These are phyloP conservation scores for Albizia julibrissin DNA, from an alignment of 306 rosid species.

Conservation along the genomic window DNA sequence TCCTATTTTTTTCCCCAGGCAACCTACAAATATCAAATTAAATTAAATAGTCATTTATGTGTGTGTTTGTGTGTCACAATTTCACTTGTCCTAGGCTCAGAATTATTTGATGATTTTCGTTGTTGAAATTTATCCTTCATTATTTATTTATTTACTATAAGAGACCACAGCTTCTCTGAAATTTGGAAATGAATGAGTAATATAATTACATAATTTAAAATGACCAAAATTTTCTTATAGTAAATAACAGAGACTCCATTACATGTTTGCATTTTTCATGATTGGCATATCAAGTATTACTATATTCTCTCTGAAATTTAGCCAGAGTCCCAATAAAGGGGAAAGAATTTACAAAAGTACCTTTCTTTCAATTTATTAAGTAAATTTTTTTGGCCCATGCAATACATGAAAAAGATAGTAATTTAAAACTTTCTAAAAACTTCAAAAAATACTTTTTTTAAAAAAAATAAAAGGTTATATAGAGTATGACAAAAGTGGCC, in stretches of 20 bases:
- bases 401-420: background rate
- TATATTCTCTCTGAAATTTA: background rate
- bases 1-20: conserved; percentile 77
- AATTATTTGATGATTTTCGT: background rate
- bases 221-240: too few relatives aligned
- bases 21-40: conserved; percentile 52
- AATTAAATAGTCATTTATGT: background rate
- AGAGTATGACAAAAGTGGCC: background rate
- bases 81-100: background rate
- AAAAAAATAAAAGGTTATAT: background rate
- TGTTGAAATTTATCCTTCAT: background rate
- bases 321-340: background rate
- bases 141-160: background rate
- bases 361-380: background rate
- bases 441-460: background rate
- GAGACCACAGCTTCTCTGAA: background rate
- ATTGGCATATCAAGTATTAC: background rate
- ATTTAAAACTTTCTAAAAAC: background rate
- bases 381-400: background rate
- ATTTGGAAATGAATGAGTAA: conserved; percentile 3
- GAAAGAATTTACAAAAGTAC: background rate
- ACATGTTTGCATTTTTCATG: background rate
- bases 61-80: background rate
- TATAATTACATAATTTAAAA: background rate
- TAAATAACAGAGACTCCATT: background rate